phyloP scores from a whole-genome alignment of 139 green algal genomes.

The Coccomyxa sp. region DNA sequence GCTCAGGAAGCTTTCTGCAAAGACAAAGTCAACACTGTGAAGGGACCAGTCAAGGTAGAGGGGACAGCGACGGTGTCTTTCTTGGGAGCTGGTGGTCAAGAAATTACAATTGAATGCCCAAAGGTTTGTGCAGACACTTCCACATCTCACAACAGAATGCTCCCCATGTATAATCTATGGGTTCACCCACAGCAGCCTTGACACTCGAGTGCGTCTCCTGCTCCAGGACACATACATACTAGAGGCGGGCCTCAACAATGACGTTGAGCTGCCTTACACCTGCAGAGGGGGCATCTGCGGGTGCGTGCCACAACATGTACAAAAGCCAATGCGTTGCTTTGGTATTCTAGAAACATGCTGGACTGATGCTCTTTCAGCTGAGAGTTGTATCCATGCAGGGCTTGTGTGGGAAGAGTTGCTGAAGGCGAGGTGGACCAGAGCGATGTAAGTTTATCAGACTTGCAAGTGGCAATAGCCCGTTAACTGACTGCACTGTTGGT shows the following conservation, averaged over 20 bases:
- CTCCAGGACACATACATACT: slow-evolving; percentile 86
- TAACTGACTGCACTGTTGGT: not conserved
- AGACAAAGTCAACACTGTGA: slow-evolving; percentile 54
- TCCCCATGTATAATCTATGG: not conserved
- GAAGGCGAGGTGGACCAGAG: slow-evolving; percentile 69
- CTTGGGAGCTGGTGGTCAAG: slow-evolving; percentile 49
- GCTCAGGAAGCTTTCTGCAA: slow-evolving; percentile 49
- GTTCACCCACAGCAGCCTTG: not conserved
- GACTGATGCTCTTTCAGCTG: not conserved
- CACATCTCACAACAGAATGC: not conserved
- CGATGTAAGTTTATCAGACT: slow-evolving; percentile 47
- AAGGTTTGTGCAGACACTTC: slow-evolving; percentile 21
- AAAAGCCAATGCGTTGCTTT: not conserved
- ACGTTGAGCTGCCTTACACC: slow-evolving; percentile 87
- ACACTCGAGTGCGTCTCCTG: not conserved
- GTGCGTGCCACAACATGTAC: not conserved
- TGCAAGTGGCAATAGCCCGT: too few species aligned
- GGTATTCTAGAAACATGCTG: not conserved
- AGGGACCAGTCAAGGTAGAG: slow-evolving; percentile 34
- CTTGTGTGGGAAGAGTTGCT: slow-evolving; percentile 75
- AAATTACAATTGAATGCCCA: slow-evolving; percentile 39
- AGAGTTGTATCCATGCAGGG: slow-evolving; percentile 23
- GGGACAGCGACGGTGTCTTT: slow-evolving; percentile 61
- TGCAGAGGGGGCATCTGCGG: slow-evolving; percentile 74
- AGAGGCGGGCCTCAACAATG: slow-evolving; percentile 72